These are phyloP conservation scores for Lagenidium giganteum DNA, from an alignment of 352 stramenopile genomes.

Conservation along the genomic window DNA sequence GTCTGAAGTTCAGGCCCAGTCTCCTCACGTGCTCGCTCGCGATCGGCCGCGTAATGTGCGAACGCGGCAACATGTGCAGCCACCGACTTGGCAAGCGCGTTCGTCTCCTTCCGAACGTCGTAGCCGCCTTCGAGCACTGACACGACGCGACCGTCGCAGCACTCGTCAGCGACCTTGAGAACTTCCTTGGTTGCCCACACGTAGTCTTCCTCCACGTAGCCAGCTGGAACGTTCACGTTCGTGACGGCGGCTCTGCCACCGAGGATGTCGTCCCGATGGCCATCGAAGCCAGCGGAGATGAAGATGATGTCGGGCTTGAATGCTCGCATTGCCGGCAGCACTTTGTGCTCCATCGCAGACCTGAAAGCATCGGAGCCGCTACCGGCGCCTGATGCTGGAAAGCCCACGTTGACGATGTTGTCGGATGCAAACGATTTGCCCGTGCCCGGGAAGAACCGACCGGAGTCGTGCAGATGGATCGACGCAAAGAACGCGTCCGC, in stretches of 20 bases:
- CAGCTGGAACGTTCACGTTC: slow-evolving; percentile 65
- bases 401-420: slow-evolving; percentile 74
- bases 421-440: slow-evolving; percentile 49
- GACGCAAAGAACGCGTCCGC: slow-evolving; percentile 81
- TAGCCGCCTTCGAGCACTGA: slow-evolving; percentile 87
- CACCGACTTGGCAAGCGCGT: slow-evolving; percentile 78
- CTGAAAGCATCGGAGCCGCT: slow-evolving; percentile 69
- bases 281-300: slow-evolving; percentile 86
- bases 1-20: background rate
- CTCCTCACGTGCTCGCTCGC: slow-evolving; percentile 28
- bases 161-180: slow-evolving; percentile 65
- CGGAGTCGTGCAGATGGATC: slow-evolving; percentile 72
- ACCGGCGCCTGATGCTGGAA: slow-evolving; percentile 62
- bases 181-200: slow-evolving; percentile 77
- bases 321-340: slow-evolving; percentile 68
- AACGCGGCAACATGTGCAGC: slow-evolving; percentile 74
- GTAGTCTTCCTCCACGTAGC: slow-evolving; percentile 82
- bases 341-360: slow-evolving; percentile 39
- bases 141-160: slow-evolving; percentile 74
- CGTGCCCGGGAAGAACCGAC: slow-evolving; percentile 76
- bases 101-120: slow-evolving; percentile 75
- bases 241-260: slow-evolving; percentile 74
- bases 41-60: slow-evolving; percentile 50
- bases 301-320: slow-evolving; percentile 85
- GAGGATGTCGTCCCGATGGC: slow-evolving; percentile 80